Evolutionary conservation across 1,284 basidiomycete genomes (phyloP).

Genomic region (Spongiforma sp.): DNA sequence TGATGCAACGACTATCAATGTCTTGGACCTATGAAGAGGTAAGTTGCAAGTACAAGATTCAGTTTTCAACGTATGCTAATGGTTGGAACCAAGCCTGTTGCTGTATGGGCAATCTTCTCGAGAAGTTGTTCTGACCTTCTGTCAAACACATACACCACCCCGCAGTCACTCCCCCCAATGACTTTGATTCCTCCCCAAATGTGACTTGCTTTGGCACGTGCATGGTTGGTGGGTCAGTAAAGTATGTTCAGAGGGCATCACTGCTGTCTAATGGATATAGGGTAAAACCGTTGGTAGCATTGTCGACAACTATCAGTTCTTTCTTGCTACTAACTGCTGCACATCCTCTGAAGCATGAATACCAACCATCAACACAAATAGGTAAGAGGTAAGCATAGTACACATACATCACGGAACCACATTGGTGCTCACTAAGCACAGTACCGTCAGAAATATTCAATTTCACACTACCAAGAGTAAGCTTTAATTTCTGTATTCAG

Average conservation of each 20-base stretch:
- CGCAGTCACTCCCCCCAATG: constrained; percentile 9
- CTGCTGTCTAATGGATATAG: constrained; percentile 4
- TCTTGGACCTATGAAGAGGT: constrained; percentile 2
- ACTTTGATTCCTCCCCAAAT: constrained; percentile 14
- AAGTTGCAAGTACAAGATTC: background rate
- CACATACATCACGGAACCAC: constrained; percentile 12
- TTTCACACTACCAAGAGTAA: constrained; percentile 2
- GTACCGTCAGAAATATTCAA: constrained; percentile 2
- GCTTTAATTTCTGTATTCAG: background rate
- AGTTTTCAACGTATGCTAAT: background rate
- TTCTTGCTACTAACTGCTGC: constrained; percentile 4
- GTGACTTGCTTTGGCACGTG: constrained; percentile 13
- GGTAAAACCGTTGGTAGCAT: constrained; percentile 10
- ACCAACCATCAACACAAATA: background rate
- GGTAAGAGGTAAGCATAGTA: background rate
- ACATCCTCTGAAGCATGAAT: background rate
- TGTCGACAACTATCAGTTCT: constrained; percentile 8
- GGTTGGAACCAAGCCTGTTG: constrained; percentile 5
- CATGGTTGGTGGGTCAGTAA: constrained; percentile 1
- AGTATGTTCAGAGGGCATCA: background rate
- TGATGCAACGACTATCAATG: constrained; percentile 2
- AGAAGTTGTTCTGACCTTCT: constrained; percentile 3
- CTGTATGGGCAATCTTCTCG: background rate
- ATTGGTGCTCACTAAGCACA: constrained; percentile 5
- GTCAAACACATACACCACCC: constrained; percentile 11